Base-by-base conservation (phyloP, 1,284 basidiomycete species). In the Hemileia vastatrix region DNA sequence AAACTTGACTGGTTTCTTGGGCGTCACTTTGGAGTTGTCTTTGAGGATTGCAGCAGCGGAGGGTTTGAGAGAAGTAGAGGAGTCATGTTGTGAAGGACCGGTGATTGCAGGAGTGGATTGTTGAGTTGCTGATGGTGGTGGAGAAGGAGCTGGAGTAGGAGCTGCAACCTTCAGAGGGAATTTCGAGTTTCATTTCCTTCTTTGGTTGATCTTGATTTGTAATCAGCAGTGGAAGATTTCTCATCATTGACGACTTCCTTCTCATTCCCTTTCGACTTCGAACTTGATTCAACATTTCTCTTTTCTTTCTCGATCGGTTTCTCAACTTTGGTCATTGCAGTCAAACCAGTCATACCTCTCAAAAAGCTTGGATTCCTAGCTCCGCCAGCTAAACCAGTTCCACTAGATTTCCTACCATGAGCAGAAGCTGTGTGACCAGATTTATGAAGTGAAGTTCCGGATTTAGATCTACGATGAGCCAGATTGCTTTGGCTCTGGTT, bases 1-100 rank as follows among this genome's bases (percentile, higher is more conserved):
- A 50, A 75, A 75, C 54, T 66, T 70, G 60, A 66, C 66, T 5
- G 66, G 66, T 40, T 60, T 59, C 57, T 59, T 59, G 48, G 57
- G 27, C 4, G 57, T 21, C 36, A 19, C 18, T 50, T 47, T n/a
- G 40, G 15, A 11, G 55, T 32, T 18, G 36, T 18, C n/a, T 8
- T 18, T 33, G 44, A 18, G 13, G 23, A 18, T 18, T n/a, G 8
- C 48, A 32, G 31, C 31, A 11, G 23, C 8, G 8, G 8, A 11
- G 8, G 23, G 48, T 11, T 24, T 50, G 9, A 24, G n/a, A n/a
- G 31, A 24, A 43, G 21, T 47, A 47, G 19, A 6, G 19, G 23
- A 4, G 36, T 48, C 55, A 57, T 44, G 3, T 32, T 21, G 4
- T n/a, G 55, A 15, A 27, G 43, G 36, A 27, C 27, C 27, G 27